Base-by-base conservation (phyloP, 2,329 filamentous ascomycete species). In the Coniosporium tulheliwenetii region DNA sequence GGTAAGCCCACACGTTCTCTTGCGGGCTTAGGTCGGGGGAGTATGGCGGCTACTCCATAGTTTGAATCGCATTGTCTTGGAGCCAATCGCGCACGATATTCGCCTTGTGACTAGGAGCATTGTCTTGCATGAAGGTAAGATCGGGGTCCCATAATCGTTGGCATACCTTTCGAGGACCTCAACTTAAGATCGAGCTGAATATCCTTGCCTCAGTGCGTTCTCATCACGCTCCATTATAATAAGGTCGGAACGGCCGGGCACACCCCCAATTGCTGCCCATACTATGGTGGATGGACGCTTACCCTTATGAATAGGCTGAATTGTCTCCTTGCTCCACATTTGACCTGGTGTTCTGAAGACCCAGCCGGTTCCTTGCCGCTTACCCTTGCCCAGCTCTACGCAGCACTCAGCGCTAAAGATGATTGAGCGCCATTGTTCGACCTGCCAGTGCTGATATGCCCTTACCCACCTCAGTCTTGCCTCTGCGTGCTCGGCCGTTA, bases 21-120 rank as follows among this genome's bases (percentile, higher is more conserved):
- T 51, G 50, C n/a, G 45, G 49, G 39, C 52, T 54, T 16, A 52
- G 41, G 36, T 53, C 46, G 2, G 48, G 47, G 16, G 44, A 50
- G 37, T 50, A 51, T 7, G 45, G 44, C 2, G 45, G 50, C n/a
- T 36, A 48, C 10, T 50, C 40, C 26, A 50, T 33, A 9, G 43
- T 26, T 30, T 33, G 15, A 39, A 52, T 43, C 2, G 41, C 34
- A 35, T 48, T 39, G 5, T 37, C 26, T 37, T 44, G 40, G 5
- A 54, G 32, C 35, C 41, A 54, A 7, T 46, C 34, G 9, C 33
- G 39, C 12, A 43, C 34, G 29, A 31, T 5, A 13, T 14, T 14
- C 5, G 42, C 39, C 16, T 33, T 52, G 37, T 54, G 43, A n/a
- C 53, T 48, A 30, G 36, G 41, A 7, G 49, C 42, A 39, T 53